Evolutionary conservation across 768 basidiomycete species (phyloP).

Genomic region (Russula lepida): DNA sequence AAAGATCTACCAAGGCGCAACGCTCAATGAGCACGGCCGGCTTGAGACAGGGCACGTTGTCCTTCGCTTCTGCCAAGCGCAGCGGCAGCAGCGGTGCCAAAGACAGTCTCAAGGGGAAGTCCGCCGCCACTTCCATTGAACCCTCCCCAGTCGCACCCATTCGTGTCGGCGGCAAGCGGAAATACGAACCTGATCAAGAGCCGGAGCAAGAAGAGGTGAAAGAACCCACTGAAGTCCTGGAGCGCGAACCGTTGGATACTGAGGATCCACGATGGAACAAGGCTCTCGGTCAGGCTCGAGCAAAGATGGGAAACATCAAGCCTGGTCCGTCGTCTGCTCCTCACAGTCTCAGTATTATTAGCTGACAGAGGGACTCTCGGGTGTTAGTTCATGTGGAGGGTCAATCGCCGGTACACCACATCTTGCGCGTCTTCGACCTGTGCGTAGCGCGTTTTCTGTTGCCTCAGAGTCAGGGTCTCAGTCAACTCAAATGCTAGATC

Average conservation of each 20-base stretch:
- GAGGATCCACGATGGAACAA: conserved; percentile 19
- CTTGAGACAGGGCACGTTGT: conserved; percentile 17
- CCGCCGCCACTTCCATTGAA: neutral
- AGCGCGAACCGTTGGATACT: conserved; percentile 9
- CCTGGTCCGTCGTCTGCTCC: conserved; percentile 15
- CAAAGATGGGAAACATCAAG: conserved; percentile 20
- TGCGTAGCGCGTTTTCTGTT: conserved; percentile 28
- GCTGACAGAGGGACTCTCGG: neutral
- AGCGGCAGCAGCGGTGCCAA: conserved; percentile 15
- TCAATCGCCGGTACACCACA: conserved; percentile 57
- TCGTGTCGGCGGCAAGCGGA: conserved; percentile 13
- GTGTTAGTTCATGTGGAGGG: conserved; percentile 54
- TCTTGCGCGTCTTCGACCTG: conserved; percentile 76
- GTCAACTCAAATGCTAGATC: conserved; percentile 35
- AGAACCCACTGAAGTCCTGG: neutral
- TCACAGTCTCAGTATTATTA: neutral
- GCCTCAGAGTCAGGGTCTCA: neutral
- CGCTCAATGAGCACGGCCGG: conserved; percentile 1
- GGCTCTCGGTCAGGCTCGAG: conserved; percentile 15
- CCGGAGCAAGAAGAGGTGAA: neutral
- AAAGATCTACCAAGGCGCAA: conserved; percentile 2
- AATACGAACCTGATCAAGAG: conserved; percentile 11
- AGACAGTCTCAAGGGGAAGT: conserved; percentile 15
- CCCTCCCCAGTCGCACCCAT: neutral
- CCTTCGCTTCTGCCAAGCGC: conserved; percentile 20